Conservation (phyloP, 495 filamentous ascomycete genomes). For the Xylaria telfairii region DNA sequence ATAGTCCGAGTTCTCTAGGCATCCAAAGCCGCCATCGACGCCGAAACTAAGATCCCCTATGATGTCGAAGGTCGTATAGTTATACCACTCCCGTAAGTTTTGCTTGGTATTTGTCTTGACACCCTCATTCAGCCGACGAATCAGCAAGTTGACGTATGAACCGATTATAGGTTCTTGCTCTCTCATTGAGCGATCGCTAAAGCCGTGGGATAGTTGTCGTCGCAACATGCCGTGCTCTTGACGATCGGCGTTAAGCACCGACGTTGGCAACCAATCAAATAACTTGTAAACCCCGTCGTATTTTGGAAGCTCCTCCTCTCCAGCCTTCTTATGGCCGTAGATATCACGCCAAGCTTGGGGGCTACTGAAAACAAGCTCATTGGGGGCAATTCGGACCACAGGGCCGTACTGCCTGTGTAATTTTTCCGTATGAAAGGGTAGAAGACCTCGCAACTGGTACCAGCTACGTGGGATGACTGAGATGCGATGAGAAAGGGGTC, state of each 20-base stretch:
- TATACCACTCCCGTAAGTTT: conserved; percentile 47
- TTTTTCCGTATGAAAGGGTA: conserved; percentile 15
- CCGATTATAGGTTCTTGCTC: conserved; percentile 56
- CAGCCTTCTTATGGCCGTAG: conserved; percentile 47
- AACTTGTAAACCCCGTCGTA: conserved; percentile 25
- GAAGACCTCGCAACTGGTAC: conserved; percentile 15
- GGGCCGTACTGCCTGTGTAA: conserved; percentile 53
- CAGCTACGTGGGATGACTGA: conserved; percentile 37
- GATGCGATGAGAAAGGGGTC: conserved; percentile 41
- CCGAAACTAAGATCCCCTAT: conserved; percentile 67
- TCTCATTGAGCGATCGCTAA: conserved; percentile 53
- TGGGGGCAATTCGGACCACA: conserved; percentile 57
- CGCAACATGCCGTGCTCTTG: conserved; percentile 41
- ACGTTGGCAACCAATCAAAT: conserved; percentile 15
- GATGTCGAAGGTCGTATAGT: conserved; percentile 67
- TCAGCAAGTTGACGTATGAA: conserved; percentile 52
- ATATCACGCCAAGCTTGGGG: conserved; percentile 59
- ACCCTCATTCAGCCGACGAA: conserved; percentile 34
- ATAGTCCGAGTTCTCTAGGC: conserved; percentile 52
- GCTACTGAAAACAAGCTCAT: conserved; percentile 58
- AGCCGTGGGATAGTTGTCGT: conserved; percentile 50
- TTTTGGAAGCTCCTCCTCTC: conserved; percentile 32
- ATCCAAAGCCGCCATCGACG: conserved; percentile 57
- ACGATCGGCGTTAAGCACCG: conserved; percentile 23
- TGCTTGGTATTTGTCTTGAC: background rate